These are phyloP conservation scores for Rubia yunnanensis DNA, from an alignment of 257 asterid species.

Conservation along the genomic window DNA sequence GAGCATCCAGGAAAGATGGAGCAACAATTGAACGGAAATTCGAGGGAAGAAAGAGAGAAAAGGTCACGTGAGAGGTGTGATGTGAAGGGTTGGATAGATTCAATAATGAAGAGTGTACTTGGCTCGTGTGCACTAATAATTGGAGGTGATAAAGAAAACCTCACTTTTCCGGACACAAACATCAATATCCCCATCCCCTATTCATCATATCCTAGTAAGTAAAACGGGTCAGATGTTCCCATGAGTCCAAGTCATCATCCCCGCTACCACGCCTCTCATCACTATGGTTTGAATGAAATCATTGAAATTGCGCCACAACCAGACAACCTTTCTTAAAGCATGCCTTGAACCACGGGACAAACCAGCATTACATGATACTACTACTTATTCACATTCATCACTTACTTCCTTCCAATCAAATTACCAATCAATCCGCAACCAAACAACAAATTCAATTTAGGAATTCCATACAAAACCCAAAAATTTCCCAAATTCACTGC, in stretches of 20 bases:
- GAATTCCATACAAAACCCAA: neutral
- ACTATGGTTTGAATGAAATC: constrained; percentile 26
- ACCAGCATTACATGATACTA: constrained; percentile 5
- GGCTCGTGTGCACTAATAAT: constrained; percentile 58
- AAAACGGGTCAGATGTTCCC: constrained; percentile 6
- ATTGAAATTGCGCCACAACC: constrained; percentile 22
- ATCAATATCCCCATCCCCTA: constrained; percentile 29
- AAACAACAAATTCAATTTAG: neutral
- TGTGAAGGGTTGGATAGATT: constrained; percentile 18
- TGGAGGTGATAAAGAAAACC: constrained; percentile 42
- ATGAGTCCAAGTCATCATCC: constrained; percentile 9
- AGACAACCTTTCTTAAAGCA: constrained; percentile 32
- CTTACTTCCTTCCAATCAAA: neutral
- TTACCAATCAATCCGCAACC: neutral
- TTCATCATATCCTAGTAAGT: neutral
- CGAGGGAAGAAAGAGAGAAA: too few species aligned
- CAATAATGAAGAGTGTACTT: constrained; percentile 48
- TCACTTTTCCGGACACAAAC: constrained; percentile 41
- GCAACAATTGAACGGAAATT: too few species aligned
- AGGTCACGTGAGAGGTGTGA: constrained; percentile 12
- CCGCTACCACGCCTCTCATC: constrained; percentile 18
- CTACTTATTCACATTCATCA: neutral
- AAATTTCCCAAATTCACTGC: constrained; percentile 1
- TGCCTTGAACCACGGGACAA: constrained; percentile 58
- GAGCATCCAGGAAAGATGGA: too few species aligned